These are phyloP conservation scores for Xanthoconium stramineum DNA, from an alignment of 768 basidiomycete genomes.

Conservation along the genomic window DNA sequence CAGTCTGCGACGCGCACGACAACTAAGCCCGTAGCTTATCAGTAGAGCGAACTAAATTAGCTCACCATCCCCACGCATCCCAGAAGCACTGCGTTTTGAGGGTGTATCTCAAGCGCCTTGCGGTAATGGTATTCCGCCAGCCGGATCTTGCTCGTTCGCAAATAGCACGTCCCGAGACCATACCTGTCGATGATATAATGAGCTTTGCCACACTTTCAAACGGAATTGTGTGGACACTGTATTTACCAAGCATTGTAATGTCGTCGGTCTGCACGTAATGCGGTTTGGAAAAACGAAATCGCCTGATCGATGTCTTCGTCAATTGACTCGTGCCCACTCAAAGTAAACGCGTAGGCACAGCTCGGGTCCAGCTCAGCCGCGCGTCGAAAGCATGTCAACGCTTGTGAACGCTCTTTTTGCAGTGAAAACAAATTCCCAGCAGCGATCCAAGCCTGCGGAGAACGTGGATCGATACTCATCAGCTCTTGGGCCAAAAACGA, in stretches of 20 bases:
- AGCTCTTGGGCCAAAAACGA: slow-evolving; percentile 93
- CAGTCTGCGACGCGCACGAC: slow-evolving; percentile 54
- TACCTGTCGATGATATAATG: slow-evolving; percentile 63
- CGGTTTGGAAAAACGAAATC: slow-evolving; percentile 86
- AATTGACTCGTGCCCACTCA: slow-evolving; percentile 95
- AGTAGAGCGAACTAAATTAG: slow-evolving; percentile 20
- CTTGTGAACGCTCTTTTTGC: slow-evolving; percentile 91
- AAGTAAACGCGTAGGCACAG: slow-evolving; percentile 93
- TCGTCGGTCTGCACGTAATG: slow-evolving; percentile 84
- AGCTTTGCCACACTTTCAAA: slow-evolving; percentile 10
- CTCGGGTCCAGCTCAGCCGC: slow-evolving; percentile 85
- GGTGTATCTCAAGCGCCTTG: slow-evolving; percentile 88
- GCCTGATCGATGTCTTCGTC: slow-evolving; percentile 95
- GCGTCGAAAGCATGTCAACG: slow-evolving; percentile 90
- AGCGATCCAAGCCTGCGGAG: slow-evolving; percentile 92
- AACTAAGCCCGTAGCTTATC: slow-evolving; percentile 21
- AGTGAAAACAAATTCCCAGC: slow-evolving; percentile 94
- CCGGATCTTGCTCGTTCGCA: slow-evolving; percentile 89
- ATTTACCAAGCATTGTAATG: slow-evolving; percentile 98
- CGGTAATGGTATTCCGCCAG: slow-evolving; percentile 97
- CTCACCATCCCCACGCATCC: slow-evolving; percentile 96
- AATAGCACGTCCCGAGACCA: slow-evolving; percentile 95
- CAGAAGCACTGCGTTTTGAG: slow-evolving; percentile 90
- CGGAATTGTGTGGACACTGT: not conserved
- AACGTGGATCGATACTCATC: slow-evolving; percentile 76